A percentile compares a stretch with the other conserved stretches of the same genome.
Conservation (phyloP, 2,329 filamentous ascomycete genomes). For the Periconia sp. region DNA sequence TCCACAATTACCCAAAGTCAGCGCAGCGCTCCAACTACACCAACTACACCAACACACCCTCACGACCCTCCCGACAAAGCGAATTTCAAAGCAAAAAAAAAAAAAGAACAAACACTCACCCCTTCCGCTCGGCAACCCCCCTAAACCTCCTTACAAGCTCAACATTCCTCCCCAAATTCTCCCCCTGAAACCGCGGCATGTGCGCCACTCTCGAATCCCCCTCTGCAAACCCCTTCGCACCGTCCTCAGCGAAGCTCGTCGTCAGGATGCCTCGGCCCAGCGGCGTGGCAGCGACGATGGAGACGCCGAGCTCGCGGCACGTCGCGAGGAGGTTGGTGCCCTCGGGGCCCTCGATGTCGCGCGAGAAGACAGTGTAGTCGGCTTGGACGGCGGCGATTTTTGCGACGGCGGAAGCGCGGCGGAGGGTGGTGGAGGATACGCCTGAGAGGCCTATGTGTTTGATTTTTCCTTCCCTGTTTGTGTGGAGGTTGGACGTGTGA, state of each 20-base stretch:
- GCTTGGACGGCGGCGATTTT: constrained; percentile 49
- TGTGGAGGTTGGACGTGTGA: neutral
- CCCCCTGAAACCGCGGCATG: too few relatives aligned
- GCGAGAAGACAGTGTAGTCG: constrained; percentile 50
- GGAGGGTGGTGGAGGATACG: constrained; percentile 44
- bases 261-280: constrained; percentile 24
- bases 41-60: too few relatives aligned
- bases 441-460: constrained; percentile 46
- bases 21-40: too few relatives aligned
- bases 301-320: constrained; percentile 41
- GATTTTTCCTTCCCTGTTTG: constrained; percentile 45
- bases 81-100: too few relatives aligned
- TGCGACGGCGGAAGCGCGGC: constrained; percentile 47
- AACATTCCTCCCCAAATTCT: too few relatives aligned
- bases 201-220: too few relatives aligned
- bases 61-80: too few relatives aligned
- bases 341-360: constrained; percentile 42
- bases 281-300: constrained; percentile 31
- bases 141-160: too few relatives aligned
- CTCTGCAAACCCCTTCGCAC: too few relatives aligned
- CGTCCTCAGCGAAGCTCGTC: neutral
- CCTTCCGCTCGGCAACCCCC: too few relatives aligned
- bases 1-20: neutral
- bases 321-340: constrained; percentile 27
- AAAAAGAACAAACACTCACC: too few relatives aligned